A percentile compares a stretch with the other conserved stretches of the same genome.
phyloP scores from a whole-genome alignment of 2,329 filamentous ascomycete genomes.

The Aspergillus aculeatinus region DNA sequence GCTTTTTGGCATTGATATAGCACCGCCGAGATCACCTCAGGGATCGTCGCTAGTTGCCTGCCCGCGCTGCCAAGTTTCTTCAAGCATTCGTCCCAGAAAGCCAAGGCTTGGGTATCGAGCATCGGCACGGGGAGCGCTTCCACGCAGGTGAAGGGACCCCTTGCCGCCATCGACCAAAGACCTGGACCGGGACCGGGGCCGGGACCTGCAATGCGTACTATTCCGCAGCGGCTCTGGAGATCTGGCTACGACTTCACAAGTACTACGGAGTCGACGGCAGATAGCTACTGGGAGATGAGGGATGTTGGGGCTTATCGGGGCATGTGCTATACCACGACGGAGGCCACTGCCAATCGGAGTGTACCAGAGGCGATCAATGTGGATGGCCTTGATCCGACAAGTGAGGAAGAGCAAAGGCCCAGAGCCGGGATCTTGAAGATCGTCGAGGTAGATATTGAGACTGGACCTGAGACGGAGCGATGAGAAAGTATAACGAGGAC shows the following conservation, averaged over 20 bases:
- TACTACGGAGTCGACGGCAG: conserved; percentile 1
- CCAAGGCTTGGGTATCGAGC: conserved; percentile 7
- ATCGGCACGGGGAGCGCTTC: background rate
- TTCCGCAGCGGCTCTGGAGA: background rate
- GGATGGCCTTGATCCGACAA: background rate
- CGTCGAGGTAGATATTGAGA: conserved; percentile 25
- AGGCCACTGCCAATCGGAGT: conserved; percentile 12
- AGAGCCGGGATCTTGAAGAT: conserved; percentile 21
- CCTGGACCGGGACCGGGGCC: background rate
- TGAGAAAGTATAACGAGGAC: background rate
- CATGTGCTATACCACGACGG: conserved; percentile 12
- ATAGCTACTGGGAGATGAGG: conserved; percentile 8
- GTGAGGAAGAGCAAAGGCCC: background rate
- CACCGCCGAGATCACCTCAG: conserved; percentile 26
- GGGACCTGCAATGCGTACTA: background rate
- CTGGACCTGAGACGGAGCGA: conserved; percentile 10
- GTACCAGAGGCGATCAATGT: conserved; percentile 1
- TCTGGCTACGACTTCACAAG: background rate
- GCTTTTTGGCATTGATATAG: background rate
- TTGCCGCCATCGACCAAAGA: background rate
- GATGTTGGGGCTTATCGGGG: conserved; percentile 13
- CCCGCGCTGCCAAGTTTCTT: conserved; percentile 25
- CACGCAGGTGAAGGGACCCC: background rate
- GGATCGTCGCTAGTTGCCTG: conserved; percentile 26
- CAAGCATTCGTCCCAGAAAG: conserved; percentile 22